A percentile compares a stretch with the other conserved stretches of the same genome.
These are phyloP conservation scores for Yarrowia keelungensis DNA, from an alignment of 805 yeast genomes.

Conservation along the genomic window DNA sequence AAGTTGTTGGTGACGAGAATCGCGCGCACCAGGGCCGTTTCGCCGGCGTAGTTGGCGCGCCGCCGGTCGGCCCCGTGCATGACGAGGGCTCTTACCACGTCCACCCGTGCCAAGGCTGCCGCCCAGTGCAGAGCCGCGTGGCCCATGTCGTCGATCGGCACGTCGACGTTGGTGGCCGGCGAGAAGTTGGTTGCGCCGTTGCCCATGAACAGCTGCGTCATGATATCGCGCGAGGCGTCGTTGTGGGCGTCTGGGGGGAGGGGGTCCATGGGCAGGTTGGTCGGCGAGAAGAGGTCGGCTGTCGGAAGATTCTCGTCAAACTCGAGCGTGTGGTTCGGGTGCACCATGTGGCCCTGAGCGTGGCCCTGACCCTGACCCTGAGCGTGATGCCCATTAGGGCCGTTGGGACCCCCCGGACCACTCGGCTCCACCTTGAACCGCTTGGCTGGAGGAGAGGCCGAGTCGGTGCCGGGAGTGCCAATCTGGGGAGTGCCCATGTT, in stretches of 20 bases:
- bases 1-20: conserved; percentile 83
- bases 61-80: conserved; percentile 70
- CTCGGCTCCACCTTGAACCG: conserved; percentile 14
- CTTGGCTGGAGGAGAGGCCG: conserved; percentile 32
- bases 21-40: conserved; percentile 84
- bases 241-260: conserved; percentile 45
- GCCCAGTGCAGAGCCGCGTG: conserved; percentile 97
- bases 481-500: conserved; percentile 5
- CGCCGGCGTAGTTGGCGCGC: conserved; percentile 82
- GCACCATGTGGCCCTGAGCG: background rate
- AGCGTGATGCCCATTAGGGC: background rate
- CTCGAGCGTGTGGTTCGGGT: conserved; percentile 1
- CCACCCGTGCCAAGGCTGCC: conserved; percentile 81
- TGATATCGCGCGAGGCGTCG: conserved; percentile 54
- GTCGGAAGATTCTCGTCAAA: conserved; percentile 41
- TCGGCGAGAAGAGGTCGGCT: conserved; percentile 24
- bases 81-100: conserved; percentile 73
- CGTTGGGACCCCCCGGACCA: background rate
- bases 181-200: conserved; percentile 50
- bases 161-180: conserved; percentile 67
- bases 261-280: conserved; percentile 55
- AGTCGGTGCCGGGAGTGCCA: conserved; percentile 10
- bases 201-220: conserved; percentile 61
- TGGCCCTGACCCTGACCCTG: background rate
- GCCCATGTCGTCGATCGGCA: conserved; percentile 91